Evolutionary conservation across 2,329 filamentous ascomycete species (phyloP).

Genomic region (Ceratocystis papillata): DNA sequence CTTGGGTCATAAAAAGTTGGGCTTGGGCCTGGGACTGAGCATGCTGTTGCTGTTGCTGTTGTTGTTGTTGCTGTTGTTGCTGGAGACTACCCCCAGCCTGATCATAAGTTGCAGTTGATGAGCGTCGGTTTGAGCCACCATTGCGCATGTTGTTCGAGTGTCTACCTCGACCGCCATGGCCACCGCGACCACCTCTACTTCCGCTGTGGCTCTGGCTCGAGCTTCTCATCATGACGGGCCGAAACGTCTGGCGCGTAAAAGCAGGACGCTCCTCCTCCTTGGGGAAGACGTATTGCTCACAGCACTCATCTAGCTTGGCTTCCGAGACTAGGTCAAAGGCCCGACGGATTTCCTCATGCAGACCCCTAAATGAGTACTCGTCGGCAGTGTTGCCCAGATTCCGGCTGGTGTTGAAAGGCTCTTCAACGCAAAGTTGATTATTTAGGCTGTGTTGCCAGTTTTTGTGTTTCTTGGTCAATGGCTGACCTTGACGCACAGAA

Average conservation of each 20-base stretch:
- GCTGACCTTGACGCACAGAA: conserved; percentile 70
- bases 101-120: conserved; percentile 35
- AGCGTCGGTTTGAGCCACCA: conserved; percentile 40
- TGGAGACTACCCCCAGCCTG: conserved; percentile 22
- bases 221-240: conserved; percentile 48
- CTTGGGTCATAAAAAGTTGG: conserved; percentile 26
- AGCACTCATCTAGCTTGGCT: conserved; percentile 70
- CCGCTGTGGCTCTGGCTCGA: conserved; percentile 48
- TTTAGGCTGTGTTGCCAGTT: conserved; percentile 72
- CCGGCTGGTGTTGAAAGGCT: conserved; percentile 81
- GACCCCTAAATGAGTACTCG: conserved; percentile 81
- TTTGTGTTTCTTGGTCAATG: conserved; percentile 74
- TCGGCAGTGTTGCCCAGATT: conserved; percentile 96
- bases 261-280: conserved; percentile 59
- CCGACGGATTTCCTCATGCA: conserved; percentile 79
- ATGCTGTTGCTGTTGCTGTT: conserved; percentile 12
- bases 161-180: conserved; percentile 38
- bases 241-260: conserved; percentile 46
- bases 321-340: conserved; percentile 75
- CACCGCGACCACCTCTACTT: conserved; percentile 33
- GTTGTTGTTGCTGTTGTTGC: conserved; percentile 23
- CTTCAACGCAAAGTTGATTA: conserved; percentile 85
- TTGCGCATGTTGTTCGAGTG: conserved; percentile 36
- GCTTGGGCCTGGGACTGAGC: conserved; percentile 8
- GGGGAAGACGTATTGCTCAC: conserved; percentile 79